Conservation (phyloP, 208 protist genomes). For the Leishmania lainsoni region DNA sequence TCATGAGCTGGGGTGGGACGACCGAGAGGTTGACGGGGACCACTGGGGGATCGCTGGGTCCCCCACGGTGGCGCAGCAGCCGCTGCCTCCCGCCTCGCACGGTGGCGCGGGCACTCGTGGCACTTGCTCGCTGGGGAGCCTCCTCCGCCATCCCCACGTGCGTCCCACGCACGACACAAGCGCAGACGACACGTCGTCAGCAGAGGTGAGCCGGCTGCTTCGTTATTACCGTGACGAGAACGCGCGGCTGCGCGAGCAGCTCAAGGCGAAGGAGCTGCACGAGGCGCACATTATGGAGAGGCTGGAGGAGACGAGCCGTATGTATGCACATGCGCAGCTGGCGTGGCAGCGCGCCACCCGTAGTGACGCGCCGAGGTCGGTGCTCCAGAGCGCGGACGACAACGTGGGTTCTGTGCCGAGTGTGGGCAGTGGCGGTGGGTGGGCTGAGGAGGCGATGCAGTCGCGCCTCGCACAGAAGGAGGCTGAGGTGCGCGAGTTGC, state of each 20-base stretch:
- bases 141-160: background rate
- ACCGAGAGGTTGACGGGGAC: background rate
- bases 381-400: conserved; percentile 9
- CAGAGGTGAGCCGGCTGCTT: conserved; percentile 37
- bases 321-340: conserved; percentile 14
- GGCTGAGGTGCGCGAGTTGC: conserved; percentile 41
- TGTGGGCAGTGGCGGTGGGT: background rate
- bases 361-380: background rate
- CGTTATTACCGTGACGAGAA: conserved; percentile 59
- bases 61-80: background rate
- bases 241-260: conserved; percentile 56
- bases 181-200: background rate
- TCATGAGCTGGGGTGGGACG: background rate
- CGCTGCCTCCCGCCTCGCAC: background rate
- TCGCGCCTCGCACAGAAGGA: conserved; percentile 31
- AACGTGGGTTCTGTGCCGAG: background rate
- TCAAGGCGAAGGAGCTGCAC: conserved; percentile 48
- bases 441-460: conserved; percentile 9
- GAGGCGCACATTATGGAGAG: conserved; percentile 49
- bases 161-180: background rate
- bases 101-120: background rate
- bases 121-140: background rate
- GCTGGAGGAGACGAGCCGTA: conserved; percentile 36
- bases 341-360: conserved; percentile 9
- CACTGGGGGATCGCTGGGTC: background rate